Evolutionary conservation across 78 protist genomes (phyloP).

Genomic region (Dictyostelium citrinum): DNA sequence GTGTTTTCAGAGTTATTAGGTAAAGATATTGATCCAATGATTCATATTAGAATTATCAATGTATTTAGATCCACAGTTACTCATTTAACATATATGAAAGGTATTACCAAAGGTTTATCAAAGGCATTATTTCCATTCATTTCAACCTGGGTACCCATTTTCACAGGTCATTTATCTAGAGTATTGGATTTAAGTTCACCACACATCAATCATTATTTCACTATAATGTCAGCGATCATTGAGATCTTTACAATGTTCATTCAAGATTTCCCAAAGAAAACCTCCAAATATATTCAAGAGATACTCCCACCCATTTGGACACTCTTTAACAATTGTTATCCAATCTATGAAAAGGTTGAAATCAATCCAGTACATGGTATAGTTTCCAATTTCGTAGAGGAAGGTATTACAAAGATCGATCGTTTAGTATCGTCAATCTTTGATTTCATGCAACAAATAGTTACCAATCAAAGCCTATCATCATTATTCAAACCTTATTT

Average conservation of each 20-base stretch:
- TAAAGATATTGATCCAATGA: not conserved
- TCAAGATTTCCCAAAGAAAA: not conserved
- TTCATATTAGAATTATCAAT: slow-evolving; percentile 12
- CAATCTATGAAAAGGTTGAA: slow-evolving; percentile 21
- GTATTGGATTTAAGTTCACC: not conserved
- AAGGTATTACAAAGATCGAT: slow-evolving; percentile 19
- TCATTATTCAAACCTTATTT: not conserved
- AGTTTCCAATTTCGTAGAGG: not conserved
- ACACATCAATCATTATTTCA: slow-evolving; percentile 10
- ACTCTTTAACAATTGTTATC: slow-evolving; percentile 1
- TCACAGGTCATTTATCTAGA: not conserved
- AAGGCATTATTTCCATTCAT: not conserved
- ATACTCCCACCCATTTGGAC: slow-evolving; percentile 30
- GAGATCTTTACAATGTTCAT: not conserved
- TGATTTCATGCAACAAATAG: slow-evolving; percentile 5
- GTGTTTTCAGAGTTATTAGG: not conserved
- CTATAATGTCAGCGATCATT: not conserved
- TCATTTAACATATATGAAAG: not conserved
- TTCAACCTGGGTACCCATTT: slow-evolving; percentile 13
- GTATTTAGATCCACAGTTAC: not conserved
- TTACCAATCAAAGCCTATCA: not conserved
- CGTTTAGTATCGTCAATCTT: not conserved
- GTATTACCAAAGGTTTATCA: not conserved
- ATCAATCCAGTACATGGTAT: slow-evolving; percentile 19
- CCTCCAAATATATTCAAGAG: not conserved